Percentiles rank a stretch among this genome's conserved stretches.
These are phyloP conservation scores for Corymbia citriodora DNA, from an alignment of 441 rosid species.

Conservation along the genomic window DNA sequence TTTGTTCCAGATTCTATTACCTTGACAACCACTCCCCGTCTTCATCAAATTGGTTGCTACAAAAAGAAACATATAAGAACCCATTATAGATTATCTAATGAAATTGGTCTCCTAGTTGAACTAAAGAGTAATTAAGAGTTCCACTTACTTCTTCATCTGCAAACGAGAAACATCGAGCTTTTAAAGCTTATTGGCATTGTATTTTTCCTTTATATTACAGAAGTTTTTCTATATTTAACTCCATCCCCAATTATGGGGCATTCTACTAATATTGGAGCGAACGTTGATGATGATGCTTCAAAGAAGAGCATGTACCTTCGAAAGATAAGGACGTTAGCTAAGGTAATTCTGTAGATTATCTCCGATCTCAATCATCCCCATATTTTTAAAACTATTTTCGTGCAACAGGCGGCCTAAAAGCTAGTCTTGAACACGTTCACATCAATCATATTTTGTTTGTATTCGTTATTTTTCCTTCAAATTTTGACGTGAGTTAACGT, in stretches of 20 bases:
- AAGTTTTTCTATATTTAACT: not conserved
- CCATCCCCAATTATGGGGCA: not conserved
- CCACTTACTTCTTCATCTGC: not conserved
- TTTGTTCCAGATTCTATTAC: too few relatives aligned
- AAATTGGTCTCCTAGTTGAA: not conserved
- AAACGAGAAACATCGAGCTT: not conserved
- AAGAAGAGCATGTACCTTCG: not conserved
- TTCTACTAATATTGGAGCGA: not conserved
- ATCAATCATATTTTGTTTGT: not conserved
- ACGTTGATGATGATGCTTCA: not conserved
- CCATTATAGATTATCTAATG: not conserved
- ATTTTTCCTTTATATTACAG: not conserved
- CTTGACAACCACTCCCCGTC: too few relatives aligned
- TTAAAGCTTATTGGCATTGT: not conserved
- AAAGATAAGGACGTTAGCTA: not conserved
- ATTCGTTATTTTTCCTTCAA: accelerated
- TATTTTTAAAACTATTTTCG: not conserved
- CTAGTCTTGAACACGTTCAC: not conserved
- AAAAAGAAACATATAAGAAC: not conserved
- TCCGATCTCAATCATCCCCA: not conserved
- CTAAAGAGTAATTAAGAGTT: not conserved
- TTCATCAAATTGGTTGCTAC: too few relatives aligned
- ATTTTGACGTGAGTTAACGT: not conserved
- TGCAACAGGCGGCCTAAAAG: too few relatives aligned
- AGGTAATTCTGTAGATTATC: not conserved